Evolutionary conservation across 805 yeast genomes (phyloP).

Genomic region (Limtongia smithiae): DNA sequence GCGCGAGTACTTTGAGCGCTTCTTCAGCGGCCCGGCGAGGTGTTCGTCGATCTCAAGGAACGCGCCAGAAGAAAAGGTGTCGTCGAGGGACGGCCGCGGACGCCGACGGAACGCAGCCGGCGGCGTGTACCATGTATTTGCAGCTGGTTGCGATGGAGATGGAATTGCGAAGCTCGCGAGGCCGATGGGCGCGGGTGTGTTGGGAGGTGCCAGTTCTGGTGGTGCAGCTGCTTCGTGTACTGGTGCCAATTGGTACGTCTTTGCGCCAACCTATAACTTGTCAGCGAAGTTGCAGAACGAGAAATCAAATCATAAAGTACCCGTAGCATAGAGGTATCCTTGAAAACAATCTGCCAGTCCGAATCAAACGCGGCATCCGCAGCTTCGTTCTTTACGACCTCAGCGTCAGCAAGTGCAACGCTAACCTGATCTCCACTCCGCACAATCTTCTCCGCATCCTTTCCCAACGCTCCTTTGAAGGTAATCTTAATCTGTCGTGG

Average conservation of each 20-base stretch:
- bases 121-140: constrained; percentile 21
- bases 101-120: constrained; percentile 20
- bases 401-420: constrained; percentile 12
- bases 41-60: constrained; percentile 23
- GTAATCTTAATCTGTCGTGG: constrained; percentile 23
- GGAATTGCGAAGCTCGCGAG: background rate
- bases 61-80: constrained; percentile 25
- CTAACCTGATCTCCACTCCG: constrained; percentile 8
- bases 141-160: background rate
- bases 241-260: too few relatives aligned
- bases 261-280: too few relatives aligned
- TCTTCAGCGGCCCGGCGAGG: constrained; percentile 26
- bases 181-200: background rate
- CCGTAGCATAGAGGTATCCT: too few relatives aligned
- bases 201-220: too few relatives aligned
- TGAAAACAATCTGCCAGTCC: constrained; percentile 14
- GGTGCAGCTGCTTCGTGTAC: too few relatives aligned
- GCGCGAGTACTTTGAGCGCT: constrained; percentile 15
- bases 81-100: constrained; percentile 18
- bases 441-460: constrained; percentile 6
- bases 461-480: constrained; percentile 12
- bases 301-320: background rate
- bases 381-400: background rate
- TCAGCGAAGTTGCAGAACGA: background rate
- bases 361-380: constrained; percentile 13